Base-by-base conservation (phyloP, 176 grass and related monocot species). In the Ensete ventricosum region DNA sequence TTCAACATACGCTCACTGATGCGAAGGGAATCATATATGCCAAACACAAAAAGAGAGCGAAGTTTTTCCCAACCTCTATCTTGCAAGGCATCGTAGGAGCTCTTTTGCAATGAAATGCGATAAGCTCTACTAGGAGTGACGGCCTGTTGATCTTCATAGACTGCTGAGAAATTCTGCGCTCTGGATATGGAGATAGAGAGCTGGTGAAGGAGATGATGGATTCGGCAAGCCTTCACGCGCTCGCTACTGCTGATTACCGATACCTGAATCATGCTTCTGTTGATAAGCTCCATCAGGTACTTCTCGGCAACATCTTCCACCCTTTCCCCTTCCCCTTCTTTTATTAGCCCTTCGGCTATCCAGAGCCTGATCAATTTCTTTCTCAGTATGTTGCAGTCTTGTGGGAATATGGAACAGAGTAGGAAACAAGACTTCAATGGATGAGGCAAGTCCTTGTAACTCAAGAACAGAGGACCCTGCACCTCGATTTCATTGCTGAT, bases 281-380 rank as follows among this genome's bases (percentile, higher is more conserved):
- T 72, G 24, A 81, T 78, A 27, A 84, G 86, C 78, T 88, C 78
- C 82, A 75, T 75, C 48, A 88, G 82, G 78, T 81, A 88, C 21
- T 88, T 78, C 69, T 88, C 86, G 57, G 82, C 86, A 8, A 76
- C 81, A 27, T 54, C 55, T 78, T 88, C 86, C 62, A 84, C 74
- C 58, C 54, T 78, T 65, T 81, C 78, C n/a, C 76, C 54, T 43
- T 21, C 52, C 11, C 54, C 55, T 27, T 88, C 75, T 74, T 81
- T 69, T 50, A 88, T 74, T 43, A 88, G 84, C 11, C 86, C 86
- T 88, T 84, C 81, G 2, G 52, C 78, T 25, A 84, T 78, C 86
- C 78, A 88, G 68, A 88, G 24, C 2, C 82, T 73, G 12, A 88
- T 48, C 71, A 88, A 20, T 53, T 78, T 88, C 78, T 84, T 88